Conservation (phyloP, 805 yeast species). For the Ogataea henricii region DNA sequence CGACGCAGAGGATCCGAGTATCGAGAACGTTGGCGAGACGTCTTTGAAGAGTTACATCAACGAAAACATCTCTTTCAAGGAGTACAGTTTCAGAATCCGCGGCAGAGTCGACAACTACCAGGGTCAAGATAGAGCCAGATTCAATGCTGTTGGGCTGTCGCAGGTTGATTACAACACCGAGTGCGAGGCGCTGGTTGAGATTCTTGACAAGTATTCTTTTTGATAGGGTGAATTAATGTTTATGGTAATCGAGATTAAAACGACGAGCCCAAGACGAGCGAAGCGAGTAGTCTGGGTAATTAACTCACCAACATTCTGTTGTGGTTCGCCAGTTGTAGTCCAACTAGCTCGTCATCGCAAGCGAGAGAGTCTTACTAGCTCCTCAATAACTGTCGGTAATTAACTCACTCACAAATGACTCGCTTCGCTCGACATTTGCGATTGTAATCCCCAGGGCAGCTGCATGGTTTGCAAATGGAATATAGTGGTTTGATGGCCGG, state of each 20-base stretch:
- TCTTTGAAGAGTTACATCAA: conserved; percentile 29
- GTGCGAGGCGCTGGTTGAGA: conserved; percentile 55
- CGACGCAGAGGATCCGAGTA: conserved; percentile 38
- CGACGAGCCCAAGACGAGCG: background rate
- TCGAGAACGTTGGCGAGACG: conserved; percentile 49
- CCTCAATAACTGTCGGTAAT: background rate
- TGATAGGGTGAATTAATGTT: too few species aligned
- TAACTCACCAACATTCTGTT: too few species aligned
- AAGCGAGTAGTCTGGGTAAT: background rate
- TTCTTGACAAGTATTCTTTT: conserved; percentile 39
- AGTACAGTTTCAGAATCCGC: conserved; percentile 72
- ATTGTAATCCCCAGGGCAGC: too few species aligned
- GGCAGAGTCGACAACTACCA: conserved; percentile 85
- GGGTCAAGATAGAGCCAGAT: conserved; percentile 75
- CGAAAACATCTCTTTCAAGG: conserved; percentile 55
- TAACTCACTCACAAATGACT: too few species aligned
- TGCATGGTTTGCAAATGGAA: too few species aligned
- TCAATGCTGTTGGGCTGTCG: conserved; percentile 58
- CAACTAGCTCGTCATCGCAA: too few species aligned
- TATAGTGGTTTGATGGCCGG: too few species aligned
- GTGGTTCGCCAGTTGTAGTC: too few species aligned
- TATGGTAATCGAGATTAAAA: too few species aligned
- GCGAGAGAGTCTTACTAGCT: background rate
- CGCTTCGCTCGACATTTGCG: too few species aligned
- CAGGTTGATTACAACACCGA: conserved; percentile 60